Percentiles rank a stretch among this genome's conserved stretches.
Conservation (phyloP, 169 alveolate species). For the Plasmodium ovale region DNA sequence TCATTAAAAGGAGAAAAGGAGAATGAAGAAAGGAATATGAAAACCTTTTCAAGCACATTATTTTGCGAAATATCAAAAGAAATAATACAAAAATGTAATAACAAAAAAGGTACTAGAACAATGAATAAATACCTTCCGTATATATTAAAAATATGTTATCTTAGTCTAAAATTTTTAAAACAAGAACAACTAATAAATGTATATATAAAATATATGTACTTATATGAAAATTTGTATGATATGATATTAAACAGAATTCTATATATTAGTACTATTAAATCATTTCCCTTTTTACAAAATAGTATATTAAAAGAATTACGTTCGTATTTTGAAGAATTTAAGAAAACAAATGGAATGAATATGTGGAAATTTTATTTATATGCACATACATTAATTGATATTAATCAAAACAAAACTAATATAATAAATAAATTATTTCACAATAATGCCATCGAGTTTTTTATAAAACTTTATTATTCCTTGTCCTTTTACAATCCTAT, state of each 20-base stretch:
- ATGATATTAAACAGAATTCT: conserved; percentile 63
- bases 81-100: conserved; percentile 9
- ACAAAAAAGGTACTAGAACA: conserved; percentile 1
- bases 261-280: conserved; percentile 53
- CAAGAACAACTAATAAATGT: conserved; percentile 32
- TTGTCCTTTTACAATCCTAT: conserved; percentile 55
- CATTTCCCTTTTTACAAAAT: conserved; percentile 61
- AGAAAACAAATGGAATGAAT: conserved; percentile 35
- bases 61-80: conserved; percentile 34
- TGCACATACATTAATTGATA: conserved; percentile 62
- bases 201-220: conserved; percentile 61
- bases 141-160: conserved; percentile 27
- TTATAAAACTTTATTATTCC: conserved; percentile 53
- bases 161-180: conserved; percentile 27
- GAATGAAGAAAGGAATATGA: neutral
- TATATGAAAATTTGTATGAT: conserved; percentile 59
- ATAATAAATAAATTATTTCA: conserved; percentile 46
- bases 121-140: conserved; percentile 46
- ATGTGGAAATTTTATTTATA: conserved; percentile 65
- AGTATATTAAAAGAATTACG: conserved; percentile 56
- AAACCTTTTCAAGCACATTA: neutral
- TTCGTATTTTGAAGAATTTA: conserved; percentile 52
- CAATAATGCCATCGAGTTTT: conserved; percentile 67
- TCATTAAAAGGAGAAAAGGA: neutral
- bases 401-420: conserved; percentile 38